Conservation (phyloP, 768 basidiomycete species). For the Hypholoma sublateritium region DNA sequence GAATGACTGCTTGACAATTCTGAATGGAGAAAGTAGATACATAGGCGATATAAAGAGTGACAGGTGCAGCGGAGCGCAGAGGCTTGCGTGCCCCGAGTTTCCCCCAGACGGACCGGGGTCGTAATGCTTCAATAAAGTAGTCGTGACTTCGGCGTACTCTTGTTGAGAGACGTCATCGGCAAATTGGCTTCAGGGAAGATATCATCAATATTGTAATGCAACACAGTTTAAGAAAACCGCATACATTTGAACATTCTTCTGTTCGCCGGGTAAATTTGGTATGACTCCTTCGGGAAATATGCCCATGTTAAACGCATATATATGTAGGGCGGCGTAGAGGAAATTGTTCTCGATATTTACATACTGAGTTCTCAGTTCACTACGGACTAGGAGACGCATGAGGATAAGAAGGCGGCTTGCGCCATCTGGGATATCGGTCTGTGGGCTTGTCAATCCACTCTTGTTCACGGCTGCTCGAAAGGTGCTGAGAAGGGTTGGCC, state of each 20-base stretch:
- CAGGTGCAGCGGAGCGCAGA: background rate
- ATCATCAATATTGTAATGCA: background rate
- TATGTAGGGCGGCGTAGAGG: background rate
- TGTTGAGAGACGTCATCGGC: background rate
- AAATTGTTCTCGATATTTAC: background rate
- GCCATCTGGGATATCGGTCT: background rate
- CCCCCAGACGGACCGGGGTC: background rate
- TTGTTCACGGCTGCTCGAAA: background rate
- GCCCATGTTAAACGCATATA: background rate
- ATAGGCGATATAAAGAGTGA: background rate
- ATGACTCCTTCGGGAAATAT: background rate
- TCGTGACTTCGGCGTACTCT: background rate
- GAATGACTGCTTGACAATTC: background rate
- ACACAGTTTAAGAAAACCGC: background rate
- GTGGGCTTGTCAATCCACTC: background rate
- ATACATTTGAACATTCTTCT: background rate
- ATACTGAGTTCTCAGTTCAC: background rate
- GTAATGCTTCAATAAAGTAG: background rate
- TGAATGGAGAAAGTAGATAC: background rate
- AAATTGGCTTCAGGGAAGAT: background rate
- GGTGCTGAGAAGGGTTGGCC: too few species aligned
- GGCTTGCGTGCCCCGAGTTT: background rate
- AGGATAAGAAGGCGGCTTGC: background rate
- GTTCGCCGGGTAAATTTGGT: background rate
- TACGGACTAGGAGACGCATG: background rate